Conservation (phyloP, 306 rosid genomes). For the Dryas alaskensis region DNA sequence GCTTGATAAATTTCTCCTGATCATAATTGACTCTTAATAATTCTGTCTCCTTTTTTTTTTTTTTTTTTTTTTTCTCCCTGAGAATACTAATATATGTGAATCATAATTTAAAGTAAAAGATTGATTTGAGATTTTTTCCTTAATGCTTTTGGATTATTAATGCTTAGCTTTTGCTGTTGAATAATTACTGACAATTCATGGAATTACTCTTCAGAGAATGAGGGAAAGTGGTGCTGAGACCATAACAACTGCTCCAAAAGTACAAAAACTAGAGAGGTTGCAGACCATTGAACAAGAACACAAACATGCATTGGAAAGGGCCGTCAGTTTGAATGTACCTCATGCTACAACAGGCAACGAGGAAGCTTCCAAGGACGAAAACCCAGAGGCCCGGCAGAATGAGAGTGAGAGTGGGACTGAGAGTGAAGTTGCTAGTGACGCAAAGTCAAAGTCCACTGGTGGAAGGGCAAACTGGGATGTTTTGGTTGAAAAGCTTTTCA, state of each 20-base stretch:
- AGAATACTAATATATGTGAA: neutral
- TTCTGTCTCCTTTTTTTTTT: neutral
- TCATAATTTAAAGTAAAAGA: neutral
- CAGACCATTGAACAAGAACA: constrained; percentile 70
- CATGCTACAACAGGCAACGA: constrained; percentile 49
- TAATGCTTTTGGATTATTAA: neutral
- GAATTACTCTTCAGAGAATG: constrained; percentile 41
- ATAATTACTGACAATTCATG: neutral
- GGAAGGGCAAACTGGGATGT: constrained; percentile 67
- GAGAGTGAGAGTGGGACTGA: constrained; percentile 22
- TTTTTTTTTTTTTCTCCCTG: neutral
- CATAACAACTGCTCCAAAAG: constrained; percentile 51
- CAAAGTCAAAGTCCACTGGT: constrained; percentile 30
- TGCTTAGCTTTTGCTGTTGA: neutral
- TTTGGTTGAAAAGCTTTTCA: constrained; percentile 59
- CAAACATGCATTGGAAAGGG: constrained; percentile 77
- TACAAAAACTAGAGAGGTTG: constrained; percentile 58
- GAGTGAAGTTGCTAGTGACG: constrained; percentile 19
- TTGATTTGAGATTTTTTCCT: neutral
- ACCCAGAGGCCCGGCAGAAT: neutral
- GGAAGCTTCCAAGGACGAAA: constrained; percentile 8
- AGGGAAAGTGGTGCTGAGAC: constrained; percentile 45
- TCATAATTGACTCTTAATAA: neutral
- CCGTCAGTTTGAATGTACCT: constrained; percentile 74
- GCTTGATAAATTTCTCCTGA: neutral